Percentiles rank a stretch among this genome's conserved stretches.
Evolutionary conservation across 345 rosid genomes (phyloP).

Genomic region (Eucalyptus albens): DNA sequence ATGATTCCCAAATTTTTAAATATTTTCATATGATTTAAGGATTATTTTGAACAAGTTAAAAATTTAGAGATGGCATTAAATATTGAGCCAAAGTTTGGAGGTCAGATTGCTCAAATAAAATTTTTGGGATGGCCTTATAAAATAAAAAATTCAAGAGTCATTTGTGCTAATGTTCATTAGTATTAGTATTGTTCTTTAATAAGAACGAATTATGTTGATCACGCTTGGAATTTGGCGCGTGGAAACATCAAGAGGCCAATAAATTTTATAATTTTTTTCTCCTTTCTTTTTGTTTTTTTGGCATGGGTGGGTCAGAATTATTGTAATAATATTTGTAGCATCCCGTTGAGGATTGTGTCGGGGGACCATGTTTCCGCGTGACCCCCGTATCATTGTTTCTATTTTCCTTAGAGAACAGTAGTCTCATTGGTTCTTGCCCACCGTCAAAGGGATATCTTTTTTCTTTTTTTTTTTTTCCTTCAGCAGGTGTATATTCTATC

Average conservation of each 20-base stretch:
- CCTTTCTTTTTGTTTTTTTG: not conserved
- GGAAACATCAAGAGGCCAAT: not conserved
- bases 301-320: not conserved
- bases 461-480: not conserved
- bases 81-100: accelerated
- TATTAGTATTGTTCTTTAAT: too few species aligned
- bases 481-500: not conserved
- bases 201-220: not conserved
- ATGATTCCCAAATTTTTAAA: accelerated
- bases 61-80: accelerated
- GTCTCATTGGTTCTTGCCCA: not conserved
- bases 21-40: accelerated
- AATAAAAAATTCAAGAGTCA: not conserved
- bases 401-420: not conserved
- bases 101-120: accelerated
- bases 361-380: not conserved
- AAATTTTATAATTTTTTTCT: not conserved
- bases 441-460: not conserved
- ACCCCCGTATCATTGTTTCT: not conserved
- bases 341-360: not conserved
- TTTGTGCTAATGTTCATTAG: not conserved
- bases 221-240: not conserved
- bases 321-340: not conserved
- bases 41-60: not conserved
- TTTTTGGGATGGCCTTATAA: accelerated